These are phyloP conservation scores for Lagerstroemia speciosa DNA, from an alignment of 345 rosid genomes.

Conservation along the genomic window DNA sequence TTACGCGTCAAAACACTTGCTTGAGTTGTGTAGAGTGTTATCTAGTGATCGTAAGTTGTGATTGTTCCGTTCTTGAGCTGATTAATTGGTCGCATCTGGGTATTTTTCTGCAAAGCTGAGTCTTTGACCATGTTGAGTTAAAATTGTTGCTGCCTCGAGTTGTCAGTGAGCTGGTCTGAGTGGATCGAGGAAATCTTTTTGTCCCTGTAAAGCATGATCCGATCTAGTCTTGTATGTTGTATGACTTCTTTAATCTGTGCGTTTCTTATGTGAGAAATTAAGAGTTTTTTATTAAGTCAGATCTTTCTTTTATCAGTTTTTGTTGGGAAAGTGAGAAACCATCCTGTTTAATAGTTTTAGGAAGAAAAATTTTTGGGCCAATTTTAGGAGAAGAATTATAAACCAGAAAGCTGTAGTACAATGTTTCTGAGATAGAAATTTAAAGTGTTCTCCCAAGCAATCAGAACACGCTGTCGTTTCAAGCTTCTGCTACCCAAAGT, in stretches of 20 bases:
- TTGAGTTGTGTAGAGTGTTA: background rate
- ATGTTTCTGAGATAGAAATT: too few relatives aligned
- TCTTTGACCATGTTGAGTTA: background rate
- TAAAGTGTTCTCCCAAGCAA: too few relatives aligned
- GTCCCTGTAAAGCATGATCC: background rate
- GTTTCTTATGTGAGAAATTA: background rate
- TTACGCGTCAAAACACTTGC: background rate
- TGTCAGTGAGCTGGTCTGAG: too few relatives aligned
- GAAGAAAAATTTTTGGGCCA: too few relatives aligned
- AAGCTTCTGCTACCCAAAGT: too few relatives aligned
- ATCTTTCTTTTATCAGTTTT: background rate
- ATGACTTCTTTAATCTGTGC: too few relatives aligned
- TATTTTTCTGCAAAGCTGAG: background rate
- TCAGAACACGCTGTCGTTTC: too few relatives aligned
- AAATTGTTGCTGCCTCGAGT: background rate
- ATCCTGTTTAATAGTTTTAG: too few relatives aligned
- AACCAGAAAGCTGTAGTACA: too few relatives aligned
- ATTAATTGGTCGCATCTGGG: background rate
- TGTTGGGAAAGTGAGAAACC: background rate
- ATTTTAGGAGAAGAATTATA: too few relatives aligned
- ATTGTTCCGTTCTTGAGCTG: background rate
- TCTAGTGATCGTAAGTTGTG: background rate
- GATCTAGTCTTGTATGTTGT: background rate
- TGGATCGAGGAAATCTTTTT: background rate
- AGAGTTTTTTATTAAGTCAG: background rate